Conservation (phyloP, 2,329 filamentous ascomycete genomes). For the Acrocalymma vagum region DNA sequence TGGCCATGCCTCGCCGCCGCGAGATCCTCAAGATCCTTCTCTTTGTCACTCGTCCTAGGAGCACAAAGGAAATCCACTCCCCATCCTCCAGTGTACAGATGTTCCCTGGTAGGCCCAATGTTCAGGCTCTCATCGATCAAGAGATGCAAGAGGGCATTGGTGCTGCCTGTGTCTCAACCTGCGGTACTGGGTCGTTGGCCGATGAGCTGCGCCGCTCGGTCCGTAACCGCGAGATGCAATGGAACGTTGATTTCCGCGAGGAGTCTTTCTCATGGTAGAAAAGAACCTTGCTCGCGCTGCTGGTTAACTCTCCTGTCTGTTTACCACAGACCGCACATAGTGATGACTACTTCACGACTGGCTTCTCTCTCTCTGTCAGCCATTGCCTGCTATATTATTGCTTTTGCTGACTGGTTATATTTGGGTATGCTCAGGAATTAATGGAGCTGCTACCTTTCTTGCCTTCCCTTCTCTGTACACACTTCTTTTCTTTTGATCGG, state of each 20-base stretch:
- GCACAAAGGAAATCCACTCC: constrained; percentile 80
- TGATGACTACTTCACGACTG: constrained; percentile 13
- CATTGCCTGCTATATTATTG: too few species aligned
- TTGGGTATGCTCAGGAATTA: constrained; percentile 16
- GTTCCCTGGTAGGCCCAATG: constrained; percentile 88
- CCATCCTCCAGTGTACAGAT: constrained; percentile 85
- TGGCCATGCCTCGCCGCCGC: constrained; percentile 80
- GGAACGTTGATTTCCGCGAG: constrained; percentile 79
- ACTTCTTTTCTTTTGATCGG: constrained; percentile 32
- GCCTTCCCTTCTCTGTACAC: constrained; percentile 37
- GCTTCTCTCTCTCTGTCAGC: constrained; percentile 5
- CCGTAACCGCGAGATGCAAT: constrained; percentile 68
- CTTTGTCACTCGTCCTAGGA: constrained; percentile 88
- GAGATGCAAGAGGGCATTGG: constrained; percentile 85
- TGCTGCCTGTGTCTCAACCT: constrained; percentile 87
- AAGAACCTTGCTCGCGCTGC: constrained; percentile 1
- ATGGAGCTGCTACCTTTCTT: constrained; percentile 19
- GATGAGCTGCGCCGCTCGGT: constrained; percentile 78
- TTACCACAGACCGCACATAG: constrained; percentile 9
- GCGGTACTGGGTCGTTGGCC: constrained; percentile 76
- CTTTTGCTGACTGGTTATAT: constrained; percentile 12
- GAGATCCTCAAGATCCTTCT: constrained; percentile 87
- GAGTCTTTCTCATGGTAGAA: constrained; percentile 75
- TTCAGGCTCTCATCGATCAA: constrained; percentile 78
- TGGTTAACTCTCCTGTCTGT: constrained; percentile 11